Conservation (phyloP, 2,329 filamentous ascomycete genomes). For the Myriosclerotinia scirpicola region DNA sequence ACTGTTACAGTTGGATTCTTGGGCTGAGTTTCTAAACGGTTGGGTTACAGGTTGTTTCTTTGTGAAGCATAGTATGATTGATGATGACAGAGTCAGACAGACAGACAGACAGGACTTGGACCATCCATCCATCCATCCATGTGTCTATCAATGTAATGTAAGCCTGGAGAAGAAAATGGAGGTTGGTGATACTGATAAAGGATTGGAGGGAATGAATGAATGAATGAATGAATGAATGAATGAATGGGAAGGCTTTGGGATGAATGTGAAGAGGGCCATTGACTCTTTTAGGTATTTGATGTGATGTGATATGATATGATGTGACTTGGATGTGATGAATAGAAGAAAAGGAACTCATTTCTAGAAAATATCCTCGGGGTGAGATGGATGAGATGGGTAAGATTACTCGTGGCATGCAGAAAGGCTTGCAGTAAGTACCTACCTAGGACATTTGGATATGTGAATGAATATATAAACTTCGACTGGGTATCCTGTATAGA, state of each 20-base stretch:
- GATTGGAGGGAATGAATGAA: slow-evolving; percentile 5
- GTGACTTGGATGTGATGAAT: background rate
- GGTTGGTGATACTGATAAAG: slow-evolving; percentile 8
- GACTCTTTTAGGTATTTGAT: background rate
- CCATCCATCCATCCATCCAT: slow-evolving; percentile 7
- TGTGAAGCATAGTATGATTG: slow-evolving; percentile 5
- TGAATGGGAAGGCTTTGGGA: slow-evolving; percentile 6
- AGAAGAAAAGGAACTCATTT: background rate
- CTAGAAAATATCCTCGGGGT: background rate
- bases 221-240: background rate
- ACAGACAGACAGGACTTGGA: slow-evolving; percentile 15
- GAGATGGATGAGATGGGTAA: slow-evolving; percentile 1
- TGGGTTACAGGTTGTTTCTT: background rate
- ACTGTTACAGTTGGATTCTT: slow-evolving; percentile 4
- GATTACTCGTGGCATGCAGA: slow-evolving; percentile 16
- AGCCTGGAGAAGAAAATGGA: background rate
- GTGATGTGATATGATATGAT: slow-evolving; percentile 5
- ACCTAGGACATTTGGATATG: background rate
- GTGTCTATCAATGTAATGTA: background rate
- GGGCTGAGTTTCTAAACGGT: background rate
- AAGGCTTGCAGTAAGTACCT: background rate
- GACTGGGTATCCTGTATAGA: too few species aligned
- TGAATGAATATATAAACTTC: too few species aligned
- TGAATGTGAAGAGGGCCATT: background rate
- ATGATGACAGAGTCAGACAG: too few species aligned